Base-by-base conservation (phyloP, 1,284 basidiomycete species). In the Pseudozyma tsukubaensis region DNA sequence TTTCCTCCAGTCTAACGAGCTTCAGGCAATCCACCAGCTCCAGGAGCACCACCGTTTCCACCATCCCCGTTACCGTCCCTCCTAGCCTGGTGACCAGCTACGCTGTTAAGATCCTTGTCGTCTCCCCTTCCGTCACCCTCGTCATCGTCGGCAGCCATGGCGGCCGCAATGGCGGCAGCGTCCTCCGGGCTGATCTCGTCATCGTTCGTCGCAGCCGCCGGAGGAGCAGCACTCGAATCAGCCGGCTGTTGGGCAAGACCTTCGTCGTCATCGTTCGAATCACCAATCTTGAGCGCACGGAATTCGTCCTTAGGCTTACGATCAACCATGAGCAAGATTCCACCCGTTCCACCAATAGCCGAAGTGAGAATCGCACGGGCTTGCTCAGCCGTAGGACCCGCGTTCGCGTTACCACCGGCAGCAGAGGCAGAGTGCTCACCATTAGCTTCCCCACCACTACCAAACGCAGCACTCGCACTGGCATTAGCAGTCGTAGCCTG, bases 271-370 rank as follows among this genome's bases (percentile, higher is more conserved):
- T 67, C 63, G 34, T 16, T 24, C 24, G 37, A 44, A 45, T 69
- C 68, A 10, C 63, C 64, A n/a, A 77, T 53, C 42, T 69, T 66
- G 57, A 81, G 60, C 18, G 63, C 60, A 11, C 68, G 56, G 64
- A 81, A 83, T 18, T 76, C 59, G 32, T 82, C 77, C 4, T 61
- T 52, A 0, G 81, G 73, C 24, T 70, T 74, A 11, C 76, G 64
- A 51, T 84, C 82, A 21, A 77, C 50, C 58, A 84, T 75, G 45
- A 84, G 62, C 59, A 84, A 16, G 36, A 84, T 84, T 4, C 82
- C 82, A 29, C 81, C 81, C 13, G 77, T 75, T 11, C 79, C 76
- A 14, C 75, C 80, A n/a, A 79, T 76, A 12, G 71, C 63, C 3
- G 79, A 80, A 16, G 66, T 62, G 29, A 77, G 61, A 37, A 82